These are phyloP conservation scores for Cicer chorassanicum DNA, from an alignment of 306 rosid genomes.

Conservation along the genomic window DNA sequence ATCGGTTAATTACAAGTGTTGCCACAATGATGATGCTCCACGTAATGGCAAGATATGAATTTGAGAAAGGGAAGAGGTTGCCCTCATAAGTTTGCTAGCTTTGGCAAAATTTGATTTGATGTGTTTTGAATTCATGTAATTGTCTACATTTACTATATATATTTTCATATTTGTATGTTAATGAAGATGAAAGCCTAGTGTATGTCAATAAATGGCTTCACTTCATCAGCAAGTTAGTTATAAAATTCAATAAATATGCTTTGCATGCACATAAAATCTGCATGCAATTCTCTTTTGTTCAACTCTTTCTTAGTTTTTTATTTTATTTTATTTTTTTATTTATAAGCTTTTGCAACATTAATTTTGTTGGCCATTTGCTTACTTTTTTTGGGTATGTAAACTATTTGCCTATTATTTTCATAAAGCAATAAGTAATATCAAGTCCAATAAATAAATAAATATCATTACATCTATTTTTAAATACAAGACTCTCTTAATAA, in stretches of 20 bases:
- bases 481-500: no score
- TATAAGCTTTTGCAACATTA: neutral
- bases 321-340: no score
- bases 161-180: neutral
- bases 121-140: neutral
- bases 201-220: conserved; percentile 41
- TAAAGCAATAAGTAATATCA: no score
- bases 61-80: neutral
- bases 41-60: conserved; percentile 25
- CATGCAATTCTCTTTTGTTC: neutral
- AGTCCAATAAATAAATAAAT: no score
- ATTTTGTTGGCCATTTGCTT: neutral
- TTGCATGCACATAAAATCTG: neutral
- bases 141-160: neutral
- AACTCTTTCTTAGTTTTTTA: neutral
- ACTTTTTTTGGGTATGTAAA: neutral
- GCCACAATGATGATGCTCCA: conserved; percentile 43
- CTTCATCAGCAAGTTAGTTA: conserved; percentile 16
- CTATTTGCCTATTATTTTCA: no score
- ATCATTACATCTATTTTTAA: no score
- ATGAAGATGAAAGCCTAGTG: conserved; percentile 22
- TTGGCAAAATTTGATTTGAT: neutral
- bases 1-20: conserved; percentile 48
- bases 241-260: conserved; percentile 33
- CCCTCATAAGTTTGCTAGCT: neutral